Percentiles rank a stretch among this genome's conserved stretches.
Evolutionary conservation across 1,284 basidiomycete genomes (phyloP).

Genomic region (Ceratobasidium sp.): DNA sequence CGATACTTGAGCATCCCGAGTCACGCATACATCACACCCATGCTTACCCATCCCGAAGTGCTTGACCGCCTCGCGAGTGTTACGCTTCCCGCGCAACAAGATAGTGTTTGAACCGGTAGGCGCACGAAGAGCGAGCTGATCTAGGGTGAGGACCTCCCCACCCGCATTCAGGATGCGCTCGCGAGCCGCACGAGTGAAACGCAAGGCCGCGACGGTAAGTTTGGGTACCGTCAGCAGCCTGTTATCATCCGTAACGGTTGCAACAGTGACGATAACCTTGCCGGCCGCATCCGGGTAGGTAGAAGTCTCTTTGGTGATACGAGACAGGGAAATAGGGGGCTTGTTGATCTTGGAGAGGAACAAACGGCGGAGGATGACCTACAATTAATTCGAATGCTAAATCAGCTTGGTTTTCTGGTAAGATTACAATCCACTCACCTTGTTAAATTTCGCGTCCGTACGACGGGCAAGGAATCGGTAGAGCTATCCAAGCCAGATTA

Average conservation of each 20-base stretch:
- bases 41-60: slow-evolving; percentile 91
- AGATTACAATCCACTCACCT: slow-evolving; percentile 61
- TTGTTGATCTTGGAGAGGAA: slow-evolving; percentile 99
- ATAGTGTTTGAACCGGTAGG: slow-evolving; percentile 97
- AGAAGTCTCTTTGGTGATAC: slow-evolving; percentile 84
- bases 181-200: slow-evolving; percentile 92
- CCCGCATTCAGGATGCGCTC: slow-evolving; percentile 96
- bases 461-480: slow-evolving; percentile 99
- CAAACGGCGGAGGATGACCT: slow-evolving; percentile 94
- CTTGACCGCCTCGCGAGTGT: slow-evolving; percentile 91
- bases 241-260: slow-evolving; percentile 96
- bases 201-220: slow-evolving; percentile 92
- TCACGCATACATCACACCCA: slow-evolving; percentile 47
- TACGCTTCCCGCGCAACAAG: slow-evolving; percentile 91
- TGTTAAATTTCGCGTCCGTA: slow-evolving; percentile 97
- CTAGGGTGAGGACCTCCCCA: slow-evolving; percentile 94
- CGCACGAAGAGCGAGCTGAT: slow-evolving; percentile 94
- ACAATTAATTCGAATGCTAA: slow-evolving; percentile 30
- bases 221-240: slow-evolving; percentile 90
- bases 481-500: slow-evolving; percentile 71
- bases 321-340: slow-evolving; percentile 93
- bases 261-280: slow-evolving; percentile 91
- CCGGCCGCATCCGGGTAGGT: slow-evolving; percentile 74
- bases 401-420: slow-evolving; percentile 43
- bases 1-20: not conserved